Evolutionary conservation across 2,329 filamentous ascomycete species (phyloP), one percentile per base, ranked within the genome.

Genomic region (Calonectria pseudoturangicola): DNA sequence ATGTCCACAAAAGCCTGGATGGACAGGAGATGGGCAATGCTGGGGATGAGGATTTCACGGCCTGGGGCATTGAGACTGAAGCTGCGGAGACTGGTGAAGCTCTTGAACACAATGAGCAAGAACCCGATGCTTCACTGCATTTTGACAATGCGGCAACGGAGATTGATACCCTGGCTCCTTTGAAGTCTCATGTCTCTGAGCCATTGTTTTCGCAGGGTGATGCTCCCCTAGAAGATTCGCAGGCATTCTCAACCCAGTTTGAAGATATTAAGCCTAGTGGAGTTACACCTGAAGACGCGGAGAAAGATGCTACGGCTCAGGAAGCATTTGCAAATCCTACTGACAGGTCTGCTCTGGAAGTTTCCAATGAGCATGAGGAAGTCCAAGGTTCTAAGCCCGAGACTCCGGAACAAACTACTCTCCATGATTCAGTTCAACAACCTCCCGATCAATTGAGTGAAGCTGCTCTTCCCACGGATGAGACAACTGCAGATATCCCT

Each of bases 121-220:
- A 64, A 68, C 28, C 30, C 9, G 50, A 33, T 30, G 18, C 33
- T 16, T 43, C 65, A 16, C 2, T 60, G 16, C 70, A 67, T 2
- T 65, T 63, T 25, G 58, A 69, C 3, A 56, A 66, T 27, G 63
- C 25, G 18, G 30, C 66, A 13, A 66, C n/a, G 21, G 76, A 72
- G 15, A 58, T 41, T 25, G 27, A 63, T 9, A 47, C 27, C 12
- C 65, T 50, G 6, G 56, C 58, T 25, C 65, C 71, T 36, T 71
- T 81, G 3, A 73, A 80, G 41, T 73, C 78, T 12, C 70, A 77
- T 13, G 39, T 80, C 18, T 83, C 82, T 15, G 82, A 83, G 70
- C 79, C 80, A 12, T 73, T 84, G 12, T 83, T 83, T 51, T 80
- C 81, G 6, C 82, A 84, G 65, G 79, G 73, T n/a, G 79, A 82